Evolutionary conservation across 768 basidiomycete genomes (phyloP).

Genomic region (Pseudohyphozyma bogoriensis): DNA sequence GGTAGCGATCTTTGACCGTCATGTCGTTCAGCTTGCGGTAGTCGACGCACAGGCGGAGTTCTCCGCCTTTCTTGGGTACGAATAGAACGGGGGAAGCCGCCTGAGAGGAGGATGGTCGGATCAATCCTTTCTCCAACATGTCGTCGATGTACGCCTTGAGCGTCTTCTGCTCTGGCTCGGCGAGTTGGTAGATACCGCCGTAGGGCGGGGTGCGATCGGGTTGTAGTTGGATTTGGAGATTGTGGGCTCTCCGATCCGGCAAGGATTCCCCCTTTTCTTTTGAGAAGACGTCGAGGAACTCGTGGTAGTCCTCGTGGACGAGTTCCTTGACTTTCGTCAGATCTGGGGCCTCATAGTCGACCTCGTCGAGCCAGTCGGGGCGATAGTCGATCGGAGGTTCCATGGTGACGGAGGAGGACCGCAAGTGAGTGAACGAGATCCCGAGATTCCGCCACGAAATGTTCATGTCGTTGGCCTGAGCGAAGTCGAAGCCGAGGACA

Average conservation of each 20-base stretch:
- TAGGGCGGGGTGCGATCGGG: slow-evolving; percentile 33
- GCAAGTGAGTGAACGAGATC: no score
- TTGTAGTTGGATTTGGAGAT: slow-evolving; percentile 40
- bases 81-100: slow-evolving; percentile 13
- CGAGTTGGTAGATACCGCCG: slow-evolving; percentile 40
- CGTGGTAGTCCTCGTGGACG: slow-evolving; percentile 36
- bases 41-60: slow-evolving; percentile 23
- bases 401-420: no score
- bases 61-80: slow-evolving; percentile 22
- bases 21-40: slow-evolving; percentile 23
- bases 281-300: slow-evolving; percentile 36
- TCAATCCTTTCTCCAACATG: slow-evolving; percentile 40
- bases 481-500: no score
- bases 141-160: slow-evolving; percentile 40
- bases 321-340: not conserved
- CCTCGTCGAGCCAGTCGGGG: not conserved
- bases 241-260: slow-evolving; percentile 38
- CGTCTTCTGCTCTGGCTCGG: slow-evolving; percentile 35
- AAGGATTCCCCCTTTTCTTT: slow-evolving; percentile 34
- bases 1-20: slow-evolving; percentile 25
- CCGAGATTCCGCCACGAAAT: no score
- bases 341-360: not conserved
- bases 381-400: no score
- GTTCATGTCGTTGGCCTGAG: no score
- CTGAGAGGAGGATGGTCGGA: slow-evolving; percentile 31